phyloP scores from a whole-genome alignment of 2,329 filamentous ascomycete genomes.

The Aspergillus unguis region DNA sequence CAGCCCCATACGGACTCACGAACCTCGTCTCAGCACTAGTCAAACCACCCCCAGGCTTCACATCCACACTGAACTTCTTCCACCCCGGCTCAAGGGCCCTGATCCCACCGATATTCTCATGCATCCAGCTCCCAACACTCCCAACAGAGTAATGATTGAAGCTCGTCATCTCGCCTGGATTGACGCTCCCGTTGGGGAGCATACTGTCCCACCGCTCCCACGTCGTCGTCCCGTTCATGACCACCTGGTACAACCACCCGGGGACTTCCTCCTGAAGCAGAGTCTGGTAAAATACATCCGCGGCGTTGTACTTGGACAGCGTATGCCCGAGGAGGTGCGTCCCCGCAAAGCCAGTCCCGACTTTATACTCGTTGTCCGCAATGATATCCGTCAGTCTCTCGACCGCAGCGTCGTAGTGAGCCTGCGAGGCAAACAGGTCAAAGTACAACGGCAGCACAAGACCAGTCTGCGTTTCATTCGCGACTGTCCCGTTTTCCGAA shows the following conservation, averaged over 20 bases:
- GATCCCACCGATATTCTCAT: slow-evolving; percentile 34
- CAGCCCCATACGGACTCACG: not conserved
- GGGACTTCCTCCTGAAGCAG: slow-evolving; percentile 14
- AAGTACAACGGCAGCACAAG: slow-evolving; percentile 29
- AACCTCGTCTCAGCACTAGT: not conserved
- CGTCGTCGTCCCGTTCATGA: slow-evolving; percentile 39
- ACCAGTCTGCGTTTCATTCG: slow-evolving; percentile 30
- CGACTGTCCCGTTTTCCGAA: slow-evolving; percentile 22
- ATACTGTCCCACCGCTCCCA: slow-evolving; percentile 45
- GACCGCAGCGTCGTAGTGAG: not conserved
- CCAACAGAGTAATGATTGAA: slow-evolving; percentile 44
- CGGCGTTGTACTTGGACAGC: slow-evolving; percentile 20
- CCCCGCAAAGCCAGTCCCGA: slow-evolving; percentile 32
- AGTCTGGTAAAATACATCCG: slow-evolving; percentile 13
- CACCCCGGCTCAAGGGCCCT: slow-evolving; percentile 29
- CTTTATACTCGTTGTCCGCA: slow-evolving; percentile 22
- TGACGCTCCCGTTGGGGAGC: slow-evolving; percentile 34
- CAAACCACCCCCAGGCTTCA: slow-evolving; percentile 28
- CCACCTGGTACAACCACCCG: slow-evolving; percentile 37
- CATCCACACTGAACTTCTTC: slow-evolving; percentile 27
- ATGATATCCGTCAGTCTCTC: slow-evolving; percentile 1
- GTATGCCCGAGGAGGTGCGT: slow-evolving; percentile 22
- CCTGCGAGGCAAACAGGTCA: slow-evolving; percentile 15
- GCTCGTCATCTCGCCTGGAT: slow-evolving; percentile 40
- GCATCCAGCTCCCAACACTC: slow-evolving; percentile 37